Conservation (phyloP, 352 stramenopile species). For the Pythium scleroteichum region DNA sequence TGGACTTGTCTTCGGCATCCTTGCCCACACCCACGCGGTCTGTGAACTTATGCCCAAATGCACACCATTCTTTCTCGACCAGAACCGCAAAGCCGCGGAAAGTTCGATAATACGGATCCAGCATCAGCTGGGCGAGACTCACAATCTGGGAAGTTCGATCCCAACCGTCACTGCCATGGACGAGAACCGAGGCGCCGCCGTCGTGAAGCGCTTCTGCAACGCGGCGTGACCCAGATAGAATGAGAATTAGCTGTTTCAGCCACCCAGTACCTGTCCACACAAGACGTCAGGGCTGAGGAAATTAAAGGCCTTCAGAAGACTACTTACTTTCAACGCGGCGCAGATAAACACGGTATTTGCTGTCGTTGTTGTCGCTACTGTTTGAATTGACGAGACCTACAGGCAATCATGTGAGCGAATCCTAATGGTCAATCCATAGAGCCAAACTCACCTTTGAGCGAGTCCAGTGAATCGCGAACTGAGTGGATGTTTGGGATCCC, state of each 20-base stretch:
- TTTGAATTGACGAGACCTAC: too few relatives aligned
- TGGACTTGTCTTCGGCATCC: conserved; percentile 67
- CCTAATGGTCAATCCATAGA: background rate
- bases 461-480: conserved; percentile 93
- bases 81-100: conserved; percentile 81
- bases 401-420: too few relatives aligned
- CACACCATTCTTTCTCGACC: conserved; percentile 84
- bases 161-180: conserved; percentile 86
- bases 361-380: too few relatives aligned
- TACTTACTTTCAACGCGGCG: too few relatives aligned
- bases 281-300: too few relatives aligned
- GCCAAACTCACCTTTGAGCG: conserved; percentile 49
- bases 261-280: conserved; percentile 88
- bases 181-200: conserved; percentile 71
- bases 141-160: conserved; percentile 83
- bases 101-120: conserved; percentile 83
- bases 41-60: conserved; percentile 88
- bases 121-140: conserved; percentile 71
- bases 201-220: conserved; percentile 79
- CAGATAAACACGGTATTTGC: too few relatives aligned
- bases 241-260: conserved; percentile 94
- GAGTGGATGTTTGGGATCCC: conserved; percentile 99
- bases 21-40: conserved; percentile 80
- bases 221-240: conserved; percentile 62
- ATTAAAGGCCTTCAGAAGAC: too few relatives aligned